phyloP scores from a whole-genome alignment of 202 grass and related monocot species.

The Digitaria exilis region DNA sequence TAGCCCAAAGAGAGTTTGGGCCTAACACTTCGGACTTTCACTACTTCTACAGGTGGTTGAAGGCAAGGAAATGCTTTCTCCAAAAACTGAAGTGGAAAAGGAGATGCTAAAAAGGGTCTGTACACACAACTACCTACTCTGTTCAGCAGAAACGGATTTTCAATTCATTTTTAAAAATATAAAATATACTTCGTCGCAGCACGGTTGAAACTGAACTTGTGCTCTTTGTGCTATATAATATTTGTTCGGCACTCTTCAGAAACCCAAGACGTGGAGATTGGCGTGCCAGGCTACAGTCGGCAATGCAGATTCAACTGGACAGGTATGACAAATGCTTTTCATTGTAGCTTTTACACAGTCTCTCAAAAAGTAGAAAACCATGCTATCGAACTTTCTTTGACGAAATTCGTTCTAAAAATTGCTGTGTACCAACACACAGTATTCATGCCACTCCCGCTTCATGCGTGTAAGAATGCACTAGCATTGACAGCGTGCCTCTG shows the following conservation, averaged over 20 bases:
- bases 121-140: not conserved
- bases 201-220: not conserved
- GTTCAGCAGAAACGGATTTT: not conserved
- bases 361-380: not conserved
- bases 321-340: constrained; percentile 34
- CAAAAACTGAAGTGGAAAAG: constrained; percentile 66
- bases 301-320: constrained; percentile 77
- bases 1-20: not conserved
- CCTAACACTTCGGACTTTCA: not conserved
- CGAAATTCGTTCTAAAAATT: not conserved
- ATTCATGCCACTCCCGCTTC: not conserved
- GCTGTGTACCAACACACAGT: not conserved
- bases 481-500: not conserved
- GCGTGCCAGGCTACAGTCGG: constrained; percentile 88
- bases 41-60: constrained; percentile 61
- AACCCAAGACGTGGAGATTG: constrained; percentile 92
- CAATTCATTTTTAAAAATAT: not conserved
- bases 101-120: constrained; percentile 80
- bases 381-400: not conserved
- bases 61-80: constrained; percentile 79
- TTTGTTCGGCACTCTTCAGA: constrained; percentile 44
- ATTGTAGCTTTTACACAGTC: not conserved
- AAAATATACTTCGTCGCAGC: not conserved
- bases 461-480: not conserved
- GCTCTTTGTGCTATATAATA: not conserved